Conservation (phyloP, 305 asterid genomes). For the Solanum hybrid region DNA sequence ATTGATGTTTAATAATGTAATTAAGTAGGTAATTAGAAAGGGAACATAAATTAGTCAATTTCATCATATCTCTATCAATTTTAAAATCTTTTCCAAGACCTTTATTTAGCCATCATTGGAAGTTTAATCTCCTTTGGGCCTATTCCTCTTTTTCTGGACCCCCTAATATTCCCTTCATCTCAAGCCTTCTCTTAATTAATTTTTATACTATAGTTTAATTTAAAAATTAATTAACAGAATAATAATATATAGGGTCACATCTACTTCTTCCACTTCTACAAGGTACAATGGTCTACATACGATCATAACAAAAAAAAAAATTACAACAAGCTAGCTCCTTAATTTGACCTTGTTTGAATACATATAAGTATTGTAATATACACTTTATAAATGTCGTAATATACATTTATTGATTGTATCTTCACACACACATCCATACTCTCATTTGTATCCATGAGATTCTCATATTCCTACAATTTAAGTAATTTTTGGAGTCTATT, state of each 20-base stretch:
- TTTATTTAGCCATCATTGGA: background rate
- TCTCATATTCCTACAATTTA: no score
- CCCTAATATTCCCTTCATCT: conserved; percentile 1
- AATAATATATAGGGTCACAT: background rate
- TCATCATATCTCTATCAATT: background rate
- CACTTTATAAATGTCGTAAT: no score
- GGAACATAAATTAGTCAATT: background rate
- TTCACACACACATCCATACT: background rate
- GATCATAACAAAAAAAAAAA: background rate
- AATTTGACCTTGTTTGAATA: background rate
- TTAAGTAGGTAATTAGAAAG: background rate
- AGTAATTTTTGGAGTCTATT: no score
- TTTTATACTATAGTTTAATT: background rate
- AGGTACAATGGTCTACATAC: background rate
- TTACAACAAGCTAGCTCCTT: background rate
- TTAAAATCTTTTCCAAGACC: background rate
- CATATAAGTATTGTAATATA: background rate
- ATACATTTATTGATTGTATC: background rate
- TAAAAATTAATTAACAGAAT: background rate
- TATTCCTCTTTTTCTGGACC: background rate
- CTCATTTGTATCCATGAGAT: background rate
- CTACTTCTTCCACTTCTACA: background rate
- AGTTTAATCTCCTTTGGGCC: background rate
- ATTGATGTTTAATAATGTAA: background rate
- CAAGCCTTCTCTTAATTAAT: background rate